phyloP scores from a whole-genome alignment of 768 basidiomycete species.

The Ramaria sp. region DNA sequence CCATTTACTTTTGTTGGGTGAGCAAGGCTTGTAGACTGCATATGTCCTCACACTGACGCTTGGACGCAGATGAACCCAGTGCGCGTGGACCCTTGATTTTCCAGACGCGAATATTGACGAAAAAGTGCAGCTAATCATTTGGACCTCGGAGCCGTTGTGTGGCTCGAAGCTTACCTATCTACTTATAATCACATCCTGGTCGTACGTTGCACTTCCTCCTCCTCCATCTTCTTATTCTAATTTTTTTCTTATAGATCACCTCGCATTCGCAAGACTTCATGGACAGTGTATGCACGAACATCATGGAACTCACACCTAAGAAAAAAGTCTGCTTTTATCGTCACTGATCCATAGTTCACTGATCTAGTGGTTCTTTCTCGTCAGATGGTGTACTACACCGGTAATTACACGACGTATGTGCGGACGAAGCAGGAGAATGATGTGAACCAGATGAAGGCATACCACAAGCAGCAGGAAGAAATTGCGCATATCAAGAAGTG shows the following conservation, averaged over 20 bases:
- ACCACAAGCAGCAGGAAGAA: constrained; percentile 96
- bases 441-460: constrained; percentile 99
- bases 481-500: constrained; percentile 98
- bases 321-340: constrained; percentile 45
- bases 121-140: constrained; percentile 68
- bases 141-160: constrained; percentile 96
- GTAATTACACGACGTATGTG: constrained; percentile 97
- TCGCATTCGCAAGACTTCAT: constrained; percentile 99
- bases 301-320: constrained; percentile 90
- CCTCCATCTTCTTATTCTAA: background rate
- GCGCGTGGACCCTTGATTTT: background rate
- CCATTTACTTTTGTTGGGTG: constrained; percentile 88
- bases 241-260: constrained; percentile 40
- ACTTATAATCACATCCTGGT: constrained; percentile 99
- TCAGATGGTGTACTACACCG: constrained; percentile 78
- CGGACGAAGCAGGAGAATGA: constrained; percentile 96
- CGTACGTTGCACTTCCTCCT: constrained; percentile 13
- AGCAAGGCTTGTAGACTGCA: constrained; percentile 19
- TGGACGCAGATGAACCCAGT: constrained; percentile 15
- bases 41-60: background rate
- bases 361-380: background rate
- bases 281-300: constrained; percentile 94
- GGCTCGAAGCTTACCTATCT: constrained; percentile 95
- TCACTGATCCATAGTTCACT: background rate
- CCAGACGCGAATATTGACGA: background rate